Conservation (phyloP, 2,329 filamentous ascomycete species). For the Aspergillus neotritici region DNA sequence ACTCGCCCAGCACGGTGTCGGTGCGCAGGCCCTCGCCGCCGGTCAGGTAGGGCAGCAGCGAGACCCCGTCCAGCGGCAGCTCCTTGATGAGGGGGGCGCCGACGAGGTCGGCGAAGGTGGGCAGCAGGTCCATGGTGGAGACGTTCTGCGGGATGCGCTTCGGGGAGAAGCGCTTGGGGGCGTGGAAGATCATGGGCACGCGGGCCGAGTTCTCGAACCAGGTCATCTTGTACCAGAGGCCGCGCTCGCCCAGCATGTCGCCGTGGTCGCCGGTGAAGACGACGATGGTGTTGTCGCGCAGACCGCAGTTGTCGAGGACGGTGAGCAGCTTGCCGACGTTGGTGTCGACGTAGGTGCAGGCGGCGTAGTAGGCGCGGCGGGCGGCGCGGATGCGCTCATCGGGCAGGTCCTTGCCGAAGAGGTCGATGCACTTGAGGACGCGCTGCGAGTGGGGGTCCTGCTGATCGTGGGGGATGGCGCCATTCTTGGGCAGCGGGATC, state of each 20-base stretch:
- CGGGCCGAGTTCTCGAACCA: conserved; percentile 90
- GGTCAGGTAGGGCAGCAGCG: conserved; percentile 69
- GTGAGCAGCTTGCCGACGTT: conserved; percentile 78
- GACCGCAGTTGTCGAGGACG: conserved; percentile 69
- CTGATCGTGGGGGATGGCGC: conserved; percentile 67
- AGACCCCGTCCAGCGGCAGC: conserved; percentile 81
- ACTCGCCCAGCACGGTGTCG: conserved; percentile 90
- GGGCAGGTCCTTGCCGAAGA: conserved; percentile 76
- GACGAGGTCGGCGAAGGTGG: conserved; percentile 78
- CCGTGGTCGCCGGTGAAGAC: conserved; percentile 92
- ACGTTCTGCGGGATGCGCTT: conserved; percentile 77
- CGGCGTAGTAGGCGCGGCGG: conserved; percentile 83
- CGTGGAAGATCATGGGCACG: conserved; percentile 79
- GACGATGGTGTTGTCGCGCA: conserved; percentile 81
- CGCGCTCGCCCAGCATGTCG: conserved; percentile 90
- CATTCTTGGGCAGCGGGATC: conserved; percentile 72
- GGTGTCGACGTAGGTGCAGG: conserved; percentile 89
- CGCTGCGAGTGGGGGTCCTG: conserved; percentile 84
- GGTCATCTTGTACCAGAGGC: conserved; percentile 94
- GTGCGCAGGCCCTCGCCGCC: conserved; percentile 52
- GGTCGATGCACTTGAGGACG: conserved; percentile 76
- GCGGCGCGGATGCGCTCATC: conserved; percentile 82
- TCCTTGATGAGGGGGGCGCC: conserved; percentile 62
- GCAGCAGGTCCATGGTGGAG: conserved; percentile 83
- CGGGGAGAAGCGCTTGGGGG: conserved; percentile 68